Evolutionary conservation across 2,329 filamentous ascomycete species (phyloP).

Genomic region (Colletotrichum destructivum): DNA sequence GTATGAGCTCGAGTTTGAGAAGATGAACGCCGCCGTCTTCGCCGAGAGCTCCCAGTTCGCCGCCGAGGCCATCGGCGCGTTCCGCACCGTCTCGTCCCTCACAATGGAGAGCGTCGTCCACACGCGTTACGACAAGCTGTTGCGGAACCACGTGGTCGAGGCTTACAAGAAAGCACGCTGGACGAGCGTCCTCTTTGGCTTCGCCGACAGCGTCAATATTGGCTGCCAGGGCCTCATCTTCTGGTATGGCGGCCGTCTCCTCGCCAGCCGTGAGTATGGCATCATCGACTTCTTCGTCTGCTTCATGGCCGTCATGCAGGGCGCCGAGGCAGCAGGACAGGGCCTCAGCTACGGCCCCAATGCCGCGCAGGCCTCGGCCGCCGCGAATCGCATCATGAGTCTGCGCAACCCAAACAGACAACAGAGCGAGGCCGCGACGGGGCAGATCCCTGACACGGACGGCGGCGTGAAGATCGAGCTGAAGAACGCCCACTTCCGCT

Average conservation of each 20-base stretch:
- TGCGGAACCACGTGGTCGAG: slow-evolving; percentile 69
- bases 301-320: slow-evolving; percentile 78
- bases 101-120: slow-evolving; percentile 79
- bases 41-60: slow-evolving; percentile 81
- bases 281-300: slow-evolving; percentile 67
- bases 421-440: slow-evolving; percentile 49
- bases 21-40: slow-evolving; percentile 78
- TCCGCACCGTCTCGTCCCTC: slow-evolving; percentile 80
- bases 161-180: slow-evolving; percentile 75
- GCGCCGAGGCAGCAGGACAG: slow-evolving; percentile 76
- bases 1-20: slow-evolving; percentile 76
- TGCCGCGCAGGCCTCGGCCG: slow-evolving; percentile 70
- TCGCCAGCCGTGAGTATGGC: slow-evolving; percentile 65
- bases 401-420: slow-evolving; percentile 60
- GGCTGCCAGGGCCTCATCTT: slow-evolving; percentile 75
- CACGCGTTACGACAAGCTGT: slow-evolving; percentile 71
- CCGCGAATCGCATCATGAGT: slow-evolving; percentile 73
- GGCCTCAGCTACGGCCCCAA: slow-evolving; percentile 79
- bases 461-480: slow-evolving; percentile 72
- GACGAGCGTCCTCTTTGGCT: slow-evolving; percentile 76
- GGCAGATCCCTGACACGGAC: slow-evolving; percentile 59
- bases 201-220: slow-evolving; percentile 77
- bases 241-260: slow-evolving; percentile 76
- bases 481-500: slow-evolving; percentile 70
- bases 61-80: slow-evolving; percentile 80